phyloP scores from a whole-genome alignment of 192 early-diverging fungal species.

The Neocallimastix lanati region DNA sequence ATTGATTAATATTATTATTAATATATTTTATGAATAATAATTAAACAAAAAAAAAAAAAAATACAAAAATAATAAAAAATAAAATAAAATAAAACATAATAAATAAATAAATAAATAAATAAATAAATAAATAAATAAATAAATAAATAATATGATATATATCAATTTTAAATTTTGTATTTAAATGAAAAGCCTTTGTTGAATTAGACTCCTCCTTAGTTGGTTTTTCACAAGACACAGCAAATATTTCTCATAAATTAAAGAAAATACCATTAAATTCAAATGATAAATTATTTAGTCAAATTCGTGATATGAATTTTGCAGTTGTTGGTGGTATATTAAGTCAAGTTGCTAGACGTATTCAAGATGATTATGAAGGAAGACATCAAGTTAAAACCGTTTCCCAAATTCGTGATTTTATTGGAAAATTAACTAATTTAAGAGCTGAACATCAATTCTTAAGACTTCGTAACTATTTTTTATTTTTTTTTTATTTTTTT shows the following conservation, averaged over 20 bases:
- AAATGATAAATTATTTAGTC: slow-evolving; percentile 57
- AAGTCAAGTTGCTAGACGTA: slow-evolving; percentile 61
- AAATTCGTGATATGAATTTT: slow-evolving; percentile 80
- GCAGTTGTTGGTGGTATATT: slow-evolving; percentile 68
- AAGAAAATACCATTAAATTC: slow-evolving; percentile 65
- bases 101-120: too few relatives aligned
- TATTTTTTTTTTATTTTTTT: not conserved
- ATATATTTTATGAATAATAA: too few relatives aligned
- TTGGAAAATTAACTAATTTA: slow-evolving; percentile 61
- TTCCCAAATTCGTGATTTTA: slow-evolving; percentile 81
- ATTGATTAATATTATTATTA: too few relatives aligned
- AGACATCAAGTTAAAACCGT: slow-evolving; percentile 78
- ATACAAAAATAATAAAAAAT: too few relatives aligned
- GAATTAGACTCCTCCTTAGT: slow-evolving; percentile 52
- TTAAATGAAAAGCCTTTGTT: slow-evolving; percentile 40
- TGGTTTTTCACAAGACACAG: slow-evolving; percentile 11
- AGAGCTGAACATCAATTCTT: slow-evolving; percentile 76
- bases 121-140: too few relatives aligned
- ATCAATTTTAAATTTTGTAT: too few relatives aligned
- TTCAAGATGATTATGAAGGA: slow-evolving; percentile 76
- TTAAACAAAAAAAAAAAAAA: too few relatives aligned
- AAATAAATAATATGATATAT: too few relatives aligned
- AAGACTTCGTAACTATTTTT: slow-evolving; percentile 36
- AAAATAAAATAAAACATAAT: too few relatives aligned
- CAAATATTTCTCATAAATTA: slow-evolving; percentile 8